These are phyloP conservation scores for Cymbidium sinense DNA, from an alignment of 106 monocot genomes.

Conservation along the genomic window DNA sequence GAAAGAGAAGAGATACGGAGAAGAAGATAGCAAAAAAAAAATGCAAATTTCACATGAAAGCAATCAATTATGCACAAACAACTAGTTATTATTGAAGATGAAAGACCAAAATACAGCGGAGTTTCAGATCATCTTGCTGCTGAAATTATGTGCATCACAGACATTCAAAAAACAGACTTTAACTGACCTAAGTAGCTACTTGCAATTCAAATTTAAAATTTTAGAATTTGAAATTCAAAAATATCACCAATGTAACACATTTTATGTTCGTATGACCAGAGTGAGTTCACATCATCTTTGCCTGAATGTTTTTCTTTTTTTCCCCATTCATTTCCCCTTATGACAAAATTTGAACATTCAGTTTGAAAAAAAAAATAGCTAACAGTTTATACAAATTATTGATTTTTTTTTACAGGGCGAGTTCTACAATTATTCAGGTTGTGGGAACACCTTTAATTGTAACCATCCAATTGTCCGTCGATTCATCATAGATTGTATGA, in stretches of 20 bases:
- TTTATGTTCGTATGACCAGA: neutral
- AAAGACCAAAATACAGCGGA: too few relatives aligned
- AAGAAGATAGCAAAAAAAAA: too few relatives aligned
- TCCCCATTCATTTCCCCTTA: neutral
- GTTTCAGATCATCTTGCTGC: neutral
- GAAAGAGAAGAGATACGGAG: too few relatives aligned
- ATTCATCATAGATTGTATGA: slow-evolving; percentile 80
- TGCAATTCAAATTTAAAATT: neutral
- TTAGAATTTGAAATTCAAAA: neutral
- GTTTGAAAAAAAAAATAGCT: neutral
- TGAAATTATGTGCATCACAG: neutral
- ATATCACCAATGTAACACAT: neutral
- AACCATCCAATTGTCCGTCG: slow-evolving; percentile 89
- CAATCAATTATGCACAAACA: too few relatives aligned
- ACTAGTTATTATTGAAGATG: too few relatives aligned
- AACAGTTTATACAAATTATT: neutral
- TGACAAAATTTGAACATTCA: neutral
- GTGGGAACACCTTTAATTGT: slow-evolving; percentile 96
- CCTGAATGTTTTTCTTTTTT: neutral
- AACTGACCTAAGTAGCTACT: neutral
- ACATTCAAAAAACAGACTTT: neutral
- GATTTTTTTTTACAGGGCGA: slow-evolving; percentile 53
- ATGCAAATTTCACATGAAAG: too few relatives aligned
- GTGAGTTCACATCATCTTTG: neutral
- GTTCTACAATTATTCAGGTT: slow-evolving; percentile 90